phyloP scores from a whole-genome alignment of 225 moss, liverwort and hornwort genomes.

The Sphagnum contortum region DNA sequence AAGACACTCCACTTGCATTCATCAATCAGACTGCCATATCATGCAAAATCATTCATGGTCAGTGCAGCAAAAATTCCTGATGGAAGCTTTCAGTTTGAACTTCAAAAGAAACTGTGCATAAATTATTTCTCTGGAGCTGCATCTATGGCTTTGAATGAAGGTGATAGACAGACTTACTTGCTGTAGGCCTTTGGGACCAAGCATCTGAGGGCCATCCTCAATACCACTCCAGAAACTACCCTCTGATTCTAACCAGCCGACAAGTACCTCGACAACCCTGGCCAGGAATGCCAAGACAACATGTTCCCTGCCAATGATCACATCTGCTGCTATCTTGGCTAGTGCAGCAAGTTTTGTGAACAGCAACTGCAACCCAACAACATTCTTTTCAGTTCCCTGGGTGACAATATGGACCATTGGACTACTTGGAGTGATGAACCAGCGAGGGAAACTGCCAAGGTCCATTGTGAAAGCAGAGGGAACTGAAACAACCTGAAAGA shows the following conservation, averaged over 20 bases:
- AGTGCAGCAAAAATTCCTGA: too few relatives aligned
- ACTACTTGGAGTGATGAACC: too few relatives aligned
- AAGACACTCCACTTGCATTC: too few relatives aligned
- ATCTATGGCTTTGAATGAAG: too few relatives aligned
- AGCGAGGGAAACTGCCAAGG: background rate
- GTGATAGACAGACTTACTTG: slow-evolving; percentile 32
- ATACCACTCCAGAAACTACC: slow-evolving; percentile 86
- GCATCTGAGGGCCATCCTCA: slow-evolving; percentile 60
- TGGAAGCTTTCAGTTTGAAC: too few relatives aligned
- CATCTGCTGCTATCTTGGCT: slow-evolving; percentile 54
- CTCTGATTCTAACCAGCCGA: slow-evolving; percentile 64
- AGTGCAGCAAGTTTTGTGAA: slow-evolving; percentile 72
- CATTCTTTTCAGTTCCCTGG: background rate
- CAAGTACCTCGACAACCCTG: slow-evolving; percentile 78
- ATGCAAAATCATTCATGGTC: too few relatives aligned
- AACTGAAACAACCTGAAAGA: slow-evolving; percentile 51
- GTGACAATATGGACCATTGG: too few relatives aligned
- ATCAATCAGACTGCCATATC: too few relatives aligned
- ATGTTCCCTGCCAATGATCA: slow-evolving; percentile 72
- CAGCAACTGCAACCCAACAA: slow-evolving; percentile 43
- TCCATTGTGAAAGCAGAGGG: slow-evolving; percentile 2
- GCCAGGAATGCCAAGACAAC: slow-evolving; percentile 61
- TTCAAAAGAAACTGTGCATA: too few relatives aligned
- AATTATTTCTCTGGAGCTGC: too few relatives aligned
- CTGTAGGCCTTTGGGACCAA: slow-evolving; percentile 79